Percentiles rank a stretch among this genome's conserved stretches.
phyloP scores from a whole-genome alignment of 164 flowering plant genomes.

The Annona cherimola region DNA sequence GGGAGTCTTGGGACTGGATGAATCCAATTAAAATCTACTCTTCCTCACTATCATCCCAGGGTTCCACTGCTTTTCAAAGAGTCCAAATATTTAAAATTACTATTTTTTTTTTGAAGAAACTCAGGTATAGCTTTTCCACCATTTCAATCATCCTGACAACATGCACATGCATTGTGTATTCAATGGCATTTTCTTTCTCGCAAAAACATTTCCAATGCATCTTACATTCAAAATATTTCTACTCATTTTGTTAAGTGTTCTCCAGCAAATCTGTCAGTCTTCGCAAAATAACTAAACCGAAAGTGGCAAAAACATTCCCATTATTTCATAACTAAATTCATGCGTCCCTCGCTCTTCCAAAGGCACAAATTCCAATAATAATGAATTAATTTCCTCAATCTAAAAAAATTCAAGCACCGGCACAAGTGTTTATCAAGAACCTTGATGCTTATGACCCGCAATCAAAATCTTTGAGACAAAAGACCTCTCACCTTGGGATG shows the following conservation, averaged over 20 bases:
- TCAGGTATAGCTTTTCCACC: not conserved
- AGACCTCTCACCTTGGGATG: constrained; percentile 42
- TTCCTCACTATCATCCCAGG: not conserved
- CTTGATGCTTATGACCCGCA: not conserved
- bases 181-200: not conserved
- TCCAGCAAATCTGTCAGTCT: no score
- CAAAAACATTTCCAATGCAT: not conserved
- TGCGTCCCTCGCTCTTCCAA: not conserved
- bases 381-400: not conserved
- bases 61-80: not conserved
- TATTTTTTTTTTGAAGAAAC: not conserved
- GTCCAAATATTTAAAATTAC: not conserved
- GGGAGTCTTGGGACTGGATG: not conserved
- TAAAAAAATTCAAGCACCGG: not conserved
- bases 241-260: not conserved
- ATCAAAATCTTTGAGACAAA: not conserved
- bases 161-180: not conserved
- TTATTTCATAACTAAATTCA: not conserved
- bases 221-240: not conserved
- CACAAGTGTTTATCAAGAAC: not conserved
- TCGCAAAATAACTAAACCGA: not conserved
- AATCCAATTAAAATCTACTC: no score
- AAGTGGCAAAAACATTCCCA: not conserved
- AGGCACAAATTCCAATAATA: not conserved
- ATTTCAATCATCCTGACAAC: no score